Base-by-base conservation (phyloP, 2,329 filamentous ascomycete species). In the Colletotrichum acutatum region DNA sequence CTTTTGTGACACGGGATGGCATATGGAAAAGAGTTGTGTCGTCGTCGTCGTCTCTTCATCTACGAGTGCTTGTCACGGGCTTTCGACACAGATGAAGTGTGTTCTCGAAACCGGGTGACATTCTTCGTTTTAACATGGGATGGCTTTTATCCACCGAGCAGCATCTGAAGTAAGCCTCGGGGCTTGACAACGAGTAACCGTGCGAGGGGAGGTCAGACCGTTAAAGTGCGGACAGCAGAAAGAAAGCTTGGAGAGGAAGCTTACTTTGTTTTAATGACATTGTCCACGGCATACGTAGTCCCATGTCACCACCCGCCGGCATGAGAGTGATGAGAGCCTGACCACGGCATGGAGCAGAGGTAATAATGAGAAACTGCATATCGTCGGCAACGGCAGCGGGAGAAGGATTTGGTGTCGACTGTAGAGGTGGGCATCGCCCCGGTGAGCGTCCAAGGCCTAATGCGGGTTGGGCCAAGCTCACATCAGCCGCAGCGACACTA, bases 401-500 rank as follows among this genome's bases (percentile, higher is more conserved):
- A 49, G 42, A 49, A 49, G 42, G 42, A 49, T 49, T 49, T 22
- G 19, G 37, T 42, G 37, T 42, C 37, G 37, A 42, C 32, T 42
- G 19, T 22, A 5, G 42, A 49, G 42, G 34, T 68, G 58, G 42
- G 57, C 66, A 42, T 34, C 62, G 66, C 58, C 66, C 34, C 49
- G 22, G 30, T 52, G 57, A 49, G 42, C 42, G 8, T 49, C 42
- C 19, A n/a, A 49, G 7, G 19, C 42, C 42, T 49, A 49, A 49
- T 0, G 42, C 42, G 42, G 16, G 42, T 49, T 49, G 42, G 42
- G 42, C 16, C n/a, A 49, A 49, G 42, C 42, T 49, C 42, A 49
- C 46, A 60, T 65, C 66, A 70, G 70, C 70, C 59, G 70, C 70
- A 65, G 64, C 60, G 66, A 26, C 66, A 64, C 66, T 56, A 72